Percentiles rank a stretch among this genome's conserved stretches.
Conservation (phyloP, 2,329 filamentous ascomycete species). For the Didymella sp. region DNA sequence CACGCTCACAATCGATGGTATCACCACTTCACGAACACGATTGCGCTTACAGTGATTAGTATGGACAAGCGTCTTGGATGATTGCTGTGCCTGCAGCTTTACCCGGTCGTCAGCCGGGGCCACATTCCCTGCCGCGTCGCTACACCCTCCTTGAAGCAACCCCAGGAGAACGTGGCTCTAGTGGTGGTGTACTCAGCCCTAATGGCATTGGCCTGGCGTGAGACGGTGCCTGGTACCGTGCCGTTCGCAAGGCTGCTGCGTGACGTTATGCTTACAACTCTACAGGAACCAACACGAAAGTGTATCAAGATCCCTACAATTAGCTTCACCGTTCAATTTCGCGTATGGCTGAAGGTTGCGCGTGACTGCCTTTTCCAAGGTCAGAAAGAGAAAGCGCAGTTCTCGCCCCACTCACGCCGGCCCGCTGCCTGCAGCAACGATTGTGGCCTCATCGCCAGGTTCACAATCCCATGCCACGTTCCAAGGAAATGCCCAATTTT, state of each 20-base stretch:
- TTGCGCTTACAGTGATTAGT: neutral
- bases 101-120: constrained; percentile 16
- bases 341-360: constrained; percentile 5
- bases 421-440: constrained; percentile 19
- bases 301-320: constrained; percentile 17
- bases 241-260: constrained; percentile 20
- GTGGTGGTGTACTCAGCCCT: constrained; percentile 17
- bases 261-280: constrained; percentile 17
- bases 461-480: neutral
- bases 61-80: constrained; percentile 7
- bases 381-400: constrained; percentile 1
- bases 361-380: constrained; percentile 19
- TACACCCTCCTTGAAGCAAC: constrained; percentile 9
- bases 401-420: constrained; percentile 17
- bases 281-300: constrained; percentile 16
- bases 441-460: constrained; percentile 11
- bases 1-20: constrained; percentile 1
- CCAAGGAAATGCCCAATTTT: neutral
- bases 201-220: constrained; percentile 18
- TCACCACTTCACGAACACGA: constrained; percentile 4
- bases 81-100: constrained; percentile 16
- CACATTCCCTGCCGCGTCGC: constrained; percentile 14
- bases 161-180: constrained; percentile 12
- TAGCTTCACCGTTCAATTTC: constrained; percentile 15
- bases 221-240: constrained; percentile 11